Evolutionary conservation across 805 yeast species (phyloP), one percentile per base, ranked within the genome.

Genomic region (Metschnikowia matae): DNA sequence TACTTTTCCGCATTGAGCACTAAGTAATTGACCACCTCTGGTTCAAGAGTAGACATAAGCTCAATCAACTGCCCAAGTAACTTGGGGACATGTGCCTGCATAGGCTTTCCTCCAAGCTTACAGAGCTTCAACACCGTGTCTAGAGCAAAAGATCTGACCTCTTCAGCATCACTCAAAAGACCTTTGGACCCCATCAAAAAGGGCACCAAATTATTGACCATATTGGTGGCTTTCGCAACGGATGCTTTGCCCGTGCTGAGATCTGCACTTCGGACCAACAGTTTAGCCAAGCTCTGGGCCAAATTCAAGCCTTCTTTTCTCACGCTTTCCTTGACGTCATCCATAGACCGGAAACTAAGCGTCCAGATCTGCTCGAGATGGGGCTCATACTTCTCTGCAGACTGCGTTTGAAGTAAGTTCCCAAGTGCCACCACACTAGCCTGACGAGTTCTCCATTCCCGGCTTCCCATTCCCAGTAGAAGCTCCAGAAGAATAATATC

Each of bases 241-340:
- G 51, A 49, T 0, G 64, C 61, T 1, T 68, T 67, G 0, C 78
- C 78, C 15, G 71, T 67, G 44, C 66, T 71, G 10, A 66, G 68
- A 41, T 80, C 83, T 14, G 87, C 75, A 21, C 80, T 74, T 38
- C 82, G 74, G 2, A 84, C 82, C 56, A 89, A 70, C 4, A 79
- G 74, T 15, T 82, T 76, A 0, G 96, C 82, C 26, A 91, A 73
- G 8, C 78, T 75, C 54, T 83, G 80, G 0, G 96, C 82, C 36
- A 94, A 70, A 34, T 78, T 78, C 37, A 76, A 69, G 8, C 96
- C 97, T 42, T 89, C 96, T 50, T 79, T 80, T 46, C 97, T 75
- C 3, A 94, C 97, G 68, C 95, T 87, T 35, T 89, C 97, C 65
- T 94, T 94, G 52, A 92, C 89, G 70, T 92, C 98, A 69, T 92